These are phyloP conservation scores for Citrus medica DNA, from an alignment of 345 rosid species.

Conservation along the genomic window DNA sequence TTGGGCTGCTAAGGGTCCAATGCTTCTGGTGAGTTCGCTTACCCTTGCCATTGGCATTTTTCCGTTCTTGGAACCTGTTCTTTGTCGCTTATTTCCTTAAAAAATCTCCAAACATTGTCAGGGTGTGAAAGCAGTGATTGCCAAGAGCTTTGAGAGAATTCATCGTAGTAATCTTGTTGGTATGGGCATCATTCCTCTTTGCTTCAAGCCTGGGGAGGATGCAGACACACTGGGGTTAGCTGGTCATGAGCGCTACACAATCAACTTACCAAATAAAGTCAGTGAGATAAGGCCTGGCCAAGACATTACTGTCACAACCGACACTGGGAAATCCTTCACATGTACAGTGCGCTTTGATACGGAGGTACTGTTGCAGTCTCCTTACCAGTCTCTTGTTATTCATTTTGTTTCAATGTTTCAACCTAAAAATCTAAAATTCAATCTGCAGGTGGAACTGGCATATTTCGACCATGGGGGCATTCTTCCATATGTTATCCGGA, in stretches of 20 bases:
- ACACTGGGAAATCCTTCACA: constrained; percentile 65
- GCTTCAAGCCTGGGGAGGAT: constrained; percentile 59
- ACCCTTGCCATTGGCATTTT: background rate
- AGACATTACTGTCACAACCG: constrained; percentile 62
- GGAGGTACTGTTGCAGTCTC: constrained; percentile 36
- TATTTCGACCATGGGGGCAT: constrained; percentile 83
- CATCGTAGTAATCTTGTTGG: constrained; percentile 64
- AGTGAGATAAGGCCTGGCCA: constrained; percentile 79
- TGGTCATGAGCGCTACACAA: constrained; percentile 58
- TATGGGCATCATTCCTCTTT: constrained; percentile 61
- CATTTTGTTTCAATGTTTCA: background rate
- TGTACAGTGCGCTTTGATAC: constrained; percentile 76
- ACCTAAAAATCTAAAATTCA: background rate
- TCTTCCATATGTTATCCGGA: constrained; percentile 61
- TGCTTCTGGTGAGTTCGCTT: constrained; percentile 48
- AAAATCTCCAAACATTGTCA: background rate
- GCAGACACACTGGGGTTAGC: constrained; percentile 55
- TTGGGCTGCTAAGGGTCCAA: constrained; percentile 95
- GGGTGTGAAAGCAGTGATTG: constrained; percentile 68
- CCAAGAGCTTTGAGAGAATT: constrained; percentile 72
- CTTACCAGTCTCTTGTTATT: background rate
- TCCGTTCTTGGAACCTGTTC: background rate
- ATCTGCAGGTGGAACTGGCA: constrained; percentile 63
- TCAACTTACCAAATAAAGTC: constrained; percentile 52
- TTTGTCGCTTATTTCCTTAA: background rate